Evolutionary conservation across 2,329 filamentous ascomycete species (phyloP).

Genomic region (Alternaria gaisen): DNA sequence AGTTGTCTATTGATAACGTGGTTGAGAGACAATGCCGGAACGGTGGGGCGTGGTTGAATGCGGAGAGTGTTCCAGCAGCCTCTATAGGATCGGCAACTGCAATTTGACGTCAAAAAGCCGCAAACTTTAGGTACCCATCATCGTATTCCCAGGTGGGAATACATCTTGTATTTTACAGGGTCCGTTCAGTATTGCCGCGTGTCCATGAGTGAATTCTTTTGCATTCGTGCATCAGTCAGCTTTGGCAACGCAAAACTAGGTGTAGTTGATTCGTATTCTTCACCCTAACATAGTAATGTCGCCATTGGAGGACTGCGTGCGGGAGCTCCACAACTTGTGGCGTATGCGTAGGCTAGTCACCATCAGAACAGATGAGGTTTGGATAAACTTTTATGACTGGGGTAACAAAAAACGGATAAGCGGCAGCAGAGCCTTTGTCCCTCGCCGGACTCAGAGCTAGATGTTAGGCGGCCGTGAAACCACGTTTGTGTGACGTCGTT

Average conservation of each 20-base stretch:
- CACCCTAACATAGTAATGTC: too few species aligned
- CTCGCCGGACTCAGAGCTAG: conserved; percentile 3
- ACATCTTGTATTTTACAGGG: not conserved
- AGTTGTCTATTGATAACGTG: not conserved
- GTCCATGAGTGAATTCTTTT: not conserved
- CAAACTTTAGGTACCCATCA: not conserved
- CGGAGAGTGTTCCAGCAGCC: conserved; percentile 6
- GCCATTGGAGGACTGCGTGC: not conserved
- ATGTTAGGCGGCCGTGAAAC: not conserved
- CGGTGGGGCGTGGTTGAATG: not conserved
- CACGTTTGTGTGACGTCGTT: conserved; percentile 11
- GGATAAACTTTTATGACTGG: conserved; percentile 2
- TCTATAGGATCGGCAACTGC: not conserved
- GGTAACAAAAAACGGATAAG: not conserved
- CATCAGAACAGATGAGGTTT: conserved; percentile 2
- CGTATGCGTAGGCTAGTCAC: not conserved
- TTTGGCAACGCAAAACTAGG: not conserved
- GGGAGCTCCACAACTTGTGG: not conserved
- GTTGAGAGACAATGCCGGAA: conserved; percentile 3
- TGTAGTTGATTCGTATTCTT: not conserved
- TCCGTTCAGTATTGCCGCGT: not conserved
- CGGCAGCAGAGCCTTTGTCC: not conserved
- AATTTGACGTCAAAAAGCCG: conserved; percentile 12
- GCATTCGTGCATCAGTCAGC: not conserved
- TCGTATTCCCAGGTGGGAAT: not conserved